Percentiles rank a stretch among this genome's conserved stretches.
Conservation (phyloP, 371 early-diverging fungal species). For the Paramicrosporidium saccamoebae region DNA sequence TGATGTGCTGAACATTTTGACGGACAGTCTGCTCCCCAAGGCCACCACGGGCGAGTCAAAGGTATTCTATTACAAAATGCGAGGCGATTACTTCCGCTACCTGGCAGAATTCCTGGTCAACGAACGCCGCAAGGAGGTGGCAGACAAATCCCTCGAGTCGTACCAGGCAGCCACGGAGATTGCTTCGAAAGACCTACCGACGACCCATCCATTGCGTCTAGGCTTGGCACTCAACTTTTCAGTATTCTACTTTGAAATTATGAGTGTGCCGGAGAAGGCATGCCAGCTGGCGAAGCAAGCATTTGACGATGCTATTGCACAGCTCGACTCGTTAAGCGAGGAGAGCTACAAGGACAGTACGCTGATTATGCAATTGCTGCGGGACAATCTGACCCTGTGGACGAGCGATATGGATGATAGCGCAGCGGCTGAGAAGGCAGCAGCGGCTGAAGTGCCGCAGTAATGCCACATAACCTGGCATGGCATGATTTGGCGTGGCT, state of each 20-base stretch:
- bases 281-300: constrained; percentile 96
- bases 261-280: constrained; percentile 92
- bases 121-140: constrained; percentile 52
- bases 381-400: constrained; percentile 99
- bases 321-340: constrained; percentile 91
- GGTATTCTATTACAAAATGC: constrained; percentile 99
- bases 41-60: constrained; percentile 73
- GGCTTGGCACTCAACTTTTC: constrained; percentile 98
- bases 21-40: constrained; percentile 49
- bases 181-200: constrained; percentile 69
- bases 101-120: constrained; percentile 85
- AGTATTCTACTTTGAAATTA: constrained; percentile 99
- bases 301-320: constrained; percentile 98
- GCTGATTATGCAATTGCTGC: constrained; percentile 97
- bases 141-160: constrained; percentile 59
- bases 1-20: constrained; percentile 74
- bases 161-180: constrained; percentile 86
- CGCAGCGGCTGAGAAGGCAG: constrained; percentile 5
- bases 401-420: constrained; percentile 78
- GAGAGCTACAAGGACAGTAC: constrained; percentile 99
- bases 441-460: too few species aligned
- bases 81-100: constrained; percentile 98
- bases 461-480: neutral
- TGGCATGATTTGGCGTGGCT: neutral
- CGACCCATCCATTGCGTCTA: constrained; percentile 95